Conservation (phyloP, 2,329 filamentous ascomycete genomes). For the Diaporthe amygdali region DNA sequence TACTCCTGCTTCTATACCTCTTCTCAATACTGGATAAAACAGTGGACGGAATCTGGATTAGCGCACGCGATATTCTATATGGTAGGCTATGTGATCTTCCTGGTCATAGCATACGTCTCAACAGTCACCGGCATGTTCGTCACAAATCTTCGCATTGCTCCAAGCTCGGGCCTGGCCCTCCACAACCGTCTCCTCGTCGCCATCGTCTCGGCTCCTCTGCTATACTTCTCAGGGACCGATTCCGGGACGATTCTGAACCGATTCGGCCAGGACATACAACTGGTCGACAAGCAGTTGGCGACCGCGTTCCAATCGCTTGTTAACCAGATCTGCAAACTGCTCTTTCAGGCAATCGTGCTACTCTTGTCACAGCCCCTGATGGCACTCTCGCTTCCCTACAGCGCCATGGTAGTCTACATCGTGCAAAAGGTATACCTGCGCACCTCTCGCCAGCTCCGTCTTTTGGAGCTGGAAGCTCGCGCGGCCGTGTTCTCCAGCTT, state of each 20-base stretch:
- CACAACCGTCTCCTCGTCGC: conserved; percentile 39
- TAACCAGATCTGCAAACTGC: conserved; percentile 44
- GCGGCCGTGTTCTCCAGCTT: conserved; percentile 50
- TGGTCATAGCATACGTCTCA: conserved; percentile 40
- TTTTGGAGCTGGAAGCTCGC: conserved; percentile 60
- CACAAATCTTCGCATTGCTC: conserved; percentile 39
- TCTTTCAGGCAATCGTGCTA: conserved; percentile 50
- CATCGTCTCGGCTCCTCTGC: conserved; percentile 43
- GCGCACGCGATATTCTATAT: conserved; percentile 37
- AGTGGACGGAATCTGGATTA: conserved; percentile 40
- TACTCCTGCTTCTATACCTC: conserved; percentile 42
- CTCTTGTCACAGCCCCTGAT: conserved; percentile 50
- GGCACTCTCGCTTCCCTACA: conserved; percentile 50
- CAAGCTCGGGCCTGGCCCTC: conserved; percentile 39
- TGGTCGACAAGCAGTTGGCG: conserved; percentile 48
- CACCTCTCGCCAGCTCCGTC: conserved; percentile 61
- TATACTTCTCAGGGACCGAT: conserved; percentile 46
- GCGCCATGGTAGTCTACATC: conserved; percentile 45
- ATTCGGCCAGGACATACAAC: conserved; percentile 51
- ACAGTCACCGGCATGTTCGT: conserved; percentile 41
- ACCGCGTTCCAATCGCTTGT: conserved; percentile 38
- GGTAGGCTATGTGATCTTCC: conserved; percentile 40
- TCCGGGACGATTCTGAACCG: conserved; percentile 47
- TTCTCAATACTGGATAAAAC: conserved; percentile 44
- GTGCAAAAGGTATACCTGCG: conserved; percentile 58